These are phyloP conservation scores for Candida sp. DNA, from an alignment of 1,139 yeast genomes.

Conservation along the genomic window DNA sequence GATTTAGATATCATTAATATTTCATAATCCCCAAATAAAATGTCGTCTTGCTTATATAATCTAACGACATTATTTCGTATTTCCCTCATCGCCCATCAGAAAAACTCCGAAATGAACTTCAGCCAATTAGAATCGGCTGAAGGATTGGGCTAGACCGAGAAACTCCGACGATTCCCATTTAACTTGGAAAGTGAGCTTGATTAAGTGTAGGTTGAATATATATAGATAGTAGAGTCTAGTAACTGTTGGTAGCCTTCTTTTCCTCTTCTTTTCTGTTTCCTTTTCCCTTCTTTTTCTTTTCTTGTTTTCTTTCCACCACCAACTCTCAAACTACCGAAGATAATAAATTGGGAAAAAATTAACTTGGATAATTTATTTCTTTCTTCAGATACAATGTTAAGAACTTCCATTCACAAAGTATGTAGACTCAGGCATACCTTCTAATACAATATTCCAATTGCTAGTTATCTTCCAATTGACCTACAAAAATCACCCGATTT, in stretches of 20 bases:
- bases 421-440: not conserved
- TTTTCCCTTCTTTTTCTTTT: too few species aligned
- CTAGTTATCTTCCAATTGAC: not conserved
- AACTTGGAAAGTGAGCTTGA: too few species aligned
- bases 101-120: not conserved
- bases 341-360: not conserved
- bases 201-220: too few species aligned
- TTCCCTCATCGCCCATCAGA: not conserved
- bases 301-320: too few species aligned
- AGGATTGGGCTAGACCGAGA: not conserved
- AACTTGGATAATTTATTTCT: not conserved
- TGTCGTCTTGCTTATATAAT: too few species aligned
- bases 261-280: too few species aligned
- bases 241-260: too few species aligned
- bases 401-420: not conserved
- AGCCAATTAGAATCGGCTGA: not conserved
- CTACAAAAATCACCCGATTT: too few species aligned
- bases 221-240: too few species aligned
- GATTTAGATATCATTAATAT: too few species aligned
- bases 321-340: not conserved
- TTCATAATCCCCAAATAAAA: too few species aligned
- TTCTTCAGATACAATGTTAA: not conserved
- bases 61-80: not conserved
- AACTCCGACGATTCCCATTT: not conserved
- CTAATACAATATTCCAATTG: not conserved